These are phyloP conservation scores for Adenanthera pavonina DNA, from an alignment of 306 rosid genomes.

Conservation along the genomic window DNA sequence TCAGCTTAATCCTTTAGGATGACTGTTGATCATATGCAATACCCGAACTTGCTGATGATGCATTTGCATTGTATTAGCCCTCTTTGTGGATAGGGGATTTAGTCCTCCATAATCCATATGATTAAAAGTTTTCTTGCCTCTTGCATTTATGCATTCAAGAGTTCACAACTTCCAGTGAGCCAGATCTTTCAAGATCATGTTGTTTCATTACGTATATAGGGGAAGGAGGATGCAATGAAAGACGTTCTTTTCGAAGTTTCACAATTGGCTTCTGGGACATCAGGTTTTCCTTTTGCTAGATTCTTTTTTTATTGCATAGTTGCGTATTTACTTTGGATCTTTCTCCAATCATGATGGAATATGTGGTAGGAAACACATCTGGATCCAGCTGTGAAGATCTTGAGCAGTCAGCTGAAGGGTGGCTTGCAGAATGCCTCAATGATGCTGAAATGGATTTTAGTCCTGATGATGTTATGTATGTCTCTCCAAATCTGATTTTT, in stretches of 20 bases:
- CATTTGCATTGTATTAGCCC: neutral
- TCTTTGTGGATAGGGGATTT: neutral
- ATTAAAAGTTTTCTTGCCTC: neutral
- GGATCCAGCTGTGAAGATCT: constrained; percentile 59
- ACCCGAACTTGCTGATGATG: neutral
- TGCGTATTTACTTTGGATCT: constrained; percentile 8
- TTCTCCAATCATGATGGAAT: constrained; percentile 31
- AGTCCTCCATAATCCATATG: neutral
- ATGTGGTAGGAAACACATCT: constrained; percentile 57
- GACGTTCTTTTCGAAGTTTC: constrained; percentile 52
- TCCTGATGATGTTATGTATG: constrained; percentile 72
- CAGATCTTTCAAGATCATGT: neutral
- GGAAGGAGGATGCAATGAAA: constrained; percentile 50
- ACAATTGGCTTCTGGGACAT: constrained; percentile 54
- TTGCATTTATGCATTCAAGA: neutral
- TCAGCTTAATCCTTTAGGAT: neutral
- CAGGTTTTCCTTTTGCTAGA: constrained; percentile 59
- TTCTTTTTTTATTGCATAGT: constrained; percentile 8
- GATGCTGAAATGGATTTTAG: constrained; percentile 67
- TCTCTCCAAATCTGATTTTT: constrained; percentile 37
- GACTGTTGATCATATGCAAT: neutral
- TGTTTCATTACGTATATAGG: constrained; percentile 56
- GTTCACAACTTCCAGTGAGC: neutral
- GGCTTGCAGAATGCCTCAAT: constrained; percentile 82
- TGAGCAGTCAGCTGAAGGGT: constrained; percentile 65